These are phyloP conservation scores for Betula pendula DNA, from an alignment of 306 rosid species.

Conservation along the genomic window DNA sequence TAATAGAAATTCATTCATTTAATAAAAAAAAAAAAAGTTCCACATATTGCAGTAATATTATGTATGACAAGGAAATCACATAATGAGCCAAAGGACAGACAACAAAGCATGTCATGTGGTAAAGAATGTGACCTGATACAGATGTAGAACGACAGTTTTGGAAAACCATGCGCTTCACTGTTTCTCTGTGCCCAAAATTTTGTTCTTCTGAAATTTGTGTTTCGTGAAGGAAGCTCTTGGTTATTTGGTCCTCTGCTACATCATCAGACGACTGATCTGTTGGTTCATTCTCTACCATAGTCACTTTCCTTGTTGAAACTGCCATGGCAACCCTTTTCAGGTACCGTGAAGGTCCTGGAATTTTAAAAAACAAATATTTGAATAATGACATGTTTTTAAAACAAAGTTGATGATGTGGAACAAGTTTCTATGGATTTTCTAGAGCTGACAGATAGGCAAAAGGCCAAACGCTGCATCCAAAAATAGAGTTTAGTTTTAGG, in stretches of 20 bases:
- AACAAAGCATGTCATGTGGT: constrained; percentile 5
- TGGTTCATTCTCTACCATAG: constrained; percentile 22
- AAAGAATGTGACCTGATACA: constrained; percentile 36
- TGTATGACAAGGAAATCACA: not conserved
- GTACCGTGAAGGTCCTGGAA: constrained; percentile 32
- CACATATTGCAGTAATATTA: not conserved
- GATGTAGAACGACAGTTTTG: constrained; percentile 40
- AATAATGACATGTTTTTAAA: not conserved
- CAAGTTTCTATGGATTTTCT: not conserved
- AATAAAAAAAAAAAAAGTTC: no score
- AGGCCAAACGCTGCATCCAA: not conserved
- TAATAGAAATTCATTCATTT: no score
- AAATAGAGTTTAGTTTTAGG: not conserved
- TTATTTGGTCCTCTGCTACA: constrained; percentile 18
- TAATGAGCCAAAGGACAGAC: constrained; percentile 7
- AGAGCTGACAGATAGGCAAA: not conserved
- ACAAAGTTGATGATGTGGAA: not conserved
- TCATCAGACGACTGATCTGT: constrained; percentile 18
- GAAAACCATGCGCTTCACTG: constrained; percentile 45
- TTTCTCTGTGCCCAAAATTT: constrained; percentile 31
- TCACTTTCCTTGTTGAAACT: constrained; percentile 30
- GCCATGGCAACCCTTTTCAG: constrained; percentile 22
- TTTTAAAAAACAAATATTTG: constrained; percentile 18
- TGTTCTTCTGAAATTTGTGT: constrained; percentile 24
- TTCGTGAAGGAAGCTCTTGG: constrained; percentile 33